Base-by-base conservation (phyloP, 2,329 filamentous ascomycete genomes). In the Pseudogymnoascus destructans region DNA sequence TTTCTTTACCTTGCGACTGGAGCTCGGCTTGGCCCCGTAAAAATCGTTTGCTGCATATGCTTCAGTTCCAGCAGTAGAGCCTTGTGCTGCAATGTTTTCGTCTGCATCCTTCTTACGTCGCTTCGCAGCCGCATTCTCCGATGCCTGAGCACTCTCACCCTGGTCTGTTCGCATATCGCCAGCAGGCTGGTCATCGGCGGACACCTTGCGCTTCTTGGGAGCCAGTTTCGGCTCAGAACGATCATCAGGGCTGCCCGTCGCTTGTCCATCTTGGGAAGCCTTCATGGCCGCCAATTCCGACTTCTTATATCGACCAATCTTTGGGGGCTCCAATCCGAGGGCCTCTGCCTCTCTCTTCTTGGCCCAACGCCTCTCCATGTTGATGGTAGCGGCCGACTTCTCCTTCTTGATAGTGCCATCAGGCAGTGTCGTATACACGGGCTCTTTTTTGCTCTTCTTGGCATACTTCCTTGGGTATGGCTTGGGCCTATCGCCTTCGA, bases 261-360 rank as follows among this genome's bases (percentile, higher is more conserved):
- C n/a, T 13, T 52, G 46, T 19, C 46, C 46, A 52, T 52, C 46
- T 19, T 52, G 46, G 6, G 46, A 52, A 13, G 46, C 46, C 25
- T 52, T 40, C 56, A 57, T 40, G 9, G 54, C 54, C 15, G 30
- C 54, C 30, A 35, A 27, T 56, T 56, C 54, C n/a, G 54, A 56
- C 3, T 59, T 59, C 21, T 35, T 35, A n/a, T 60, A 60, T 3
- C 59, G 55, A 23, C 59, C 59, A 23, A 60, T 60, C 35, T 60
- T 57, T 40, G 59, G 59, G 21, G 42, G 35, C 13, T 57, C 38
- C 32, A 60, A 49, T 52, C 59, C 59, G 4, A 27, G 30, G 5
- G 57, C 59, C 32, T 59, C 32, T 8, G 57, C 57, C 21, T 30
- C 49, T 17, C 49, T 40, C 49, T 59, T 55, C 49, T 59, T 52